A percentile compares a stretch with the other conserved stretches of the same genome.
Evolutionary conservation across 106 monocot species (phyloP).

Genomic region (Platanthera guangdongensis): DNA sequence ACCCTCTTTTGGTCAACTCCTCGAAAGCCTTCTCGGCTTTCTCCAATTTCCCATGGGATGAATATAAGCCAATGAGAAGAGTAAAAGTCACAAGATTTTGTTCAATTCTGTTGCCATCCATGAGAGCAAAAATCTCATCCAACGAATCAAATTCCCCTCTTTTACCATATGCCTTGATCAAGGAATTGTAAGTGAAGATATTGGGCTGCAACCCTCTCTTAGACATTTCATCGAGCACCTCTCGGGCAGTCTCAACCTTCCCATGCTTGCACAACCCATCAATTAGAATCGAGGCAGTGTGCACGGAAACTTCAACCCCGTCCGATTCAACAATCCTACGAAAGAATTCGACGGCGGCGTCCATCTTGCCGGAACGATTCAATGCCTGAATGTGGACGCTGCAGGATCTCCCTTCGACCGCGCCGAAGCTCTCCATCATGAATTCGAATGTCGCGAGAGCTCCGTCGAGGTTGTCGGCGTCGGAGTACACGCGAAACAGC

Average conservation of each 20-base stretch:
- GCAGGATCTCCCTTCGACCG: constrained; percentile 49
- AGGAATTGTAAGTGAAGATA: constrained; percentile 47
- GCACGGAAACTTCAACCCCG: constrained; percentile 28
- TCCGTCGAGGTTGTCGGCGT: constrained; percentile 24
- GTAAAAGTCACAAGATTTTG: constrained; percentile 44
- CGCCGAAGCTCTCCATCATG: constrained; percentile 27
- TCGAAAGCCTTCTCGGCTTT: constrained; percentile 49
- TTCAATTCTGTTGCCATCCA: constrained; percentile 34
- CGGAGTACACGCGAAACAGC: constrained; percentile 71
- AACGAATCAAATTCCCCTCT: constrained; percentile 32
- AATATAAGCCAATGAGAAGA: constrained; percentile 38
- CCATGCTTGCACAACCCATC: constrained; percentile 56
- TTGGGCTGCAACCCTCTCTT: constrained; percentile 34
- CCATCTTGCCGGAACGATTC: constrained; percentile 13
- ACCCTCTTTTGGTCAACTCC: constrained; percentile 31
- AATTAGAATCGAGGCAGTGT: constrained; percentile 45
- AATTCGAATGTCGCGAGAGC: constrained; percentile 50
- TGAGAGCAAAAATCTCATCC: constrained; percentile 18
- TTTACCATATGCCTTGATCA: constrained; percentile 44
- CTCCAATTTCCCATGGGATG: constrained; percentile 23
- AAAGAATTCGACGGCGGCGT: constrained; percentile 39
- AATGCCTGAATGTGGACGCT: constrained; percentile 40
- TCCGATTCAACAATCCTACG: constrained; percentile 32
- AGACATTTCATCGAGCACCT: constrained; percentile 77
- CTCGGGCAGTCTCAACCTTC: constrained; percentile 26